Evolutionary conservation across 2,329 filamentous ascomycete species (phyloP).

Genomic region (Colletotrichum zoysiae): DNA sequence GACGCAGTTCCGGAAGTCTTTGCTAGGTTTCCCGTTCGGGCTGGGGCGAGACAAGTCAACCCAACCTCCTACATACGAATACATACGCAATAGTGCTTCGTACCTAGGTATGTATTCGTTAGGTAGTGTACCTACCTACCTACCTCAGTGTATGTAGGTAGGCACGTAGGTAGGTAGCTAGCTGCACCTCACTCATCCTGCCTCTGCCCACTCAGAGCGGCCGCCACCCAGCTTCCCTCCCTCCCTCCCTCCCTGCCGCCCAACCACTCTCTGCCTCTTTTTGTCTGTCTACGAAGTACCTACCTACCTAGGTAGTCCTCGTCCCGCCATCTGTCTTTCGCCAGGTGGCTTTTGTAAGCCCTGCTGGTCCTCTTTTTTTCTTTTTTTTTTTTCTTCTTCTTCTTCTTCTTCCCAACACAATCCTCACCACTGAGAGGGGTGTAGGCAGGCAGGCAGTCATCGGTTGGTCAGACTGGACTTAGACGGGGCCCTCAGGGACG

Average conservation of each 20-base stretch:
- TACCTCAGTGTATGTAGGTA: too few species aligned
- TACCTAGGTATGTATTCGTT: too few species aligned
- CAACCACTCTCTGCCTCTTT: constrained; percentile 34
- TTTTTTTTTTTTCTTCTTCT: constrained; percentile 14
- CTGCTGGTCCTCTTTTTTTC: constrained; percentile 11
- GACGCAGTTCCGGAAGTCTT: constrained; percentile 17
- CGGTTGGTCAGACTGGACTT: constrained; percentile 28
- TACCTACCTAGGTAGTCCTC: neutral
- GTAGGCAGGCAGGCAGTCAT: constrained; percentile 21
- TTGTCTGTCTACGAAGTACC: neutral
- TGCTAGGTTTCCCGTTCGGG: constrained; percentile 33
- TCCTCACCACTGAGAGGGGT: neutral
- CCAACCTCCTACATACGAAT: constrained; percentile 21
- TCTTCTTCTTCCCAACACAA: constrained; percentile 7
- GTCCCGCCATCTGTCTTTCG: constrained; percentile 1
- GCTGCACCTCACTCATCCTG: constrained; percentile 39
- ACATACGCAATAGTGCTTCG: too few species aligned
- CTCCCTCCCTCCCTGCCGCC: constrained; percentile 24
- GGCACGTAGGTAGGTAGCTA: neutral
- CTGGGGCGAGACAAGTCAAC: constrained; percentile 21
- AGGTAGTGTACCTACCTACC: too few species aligned
- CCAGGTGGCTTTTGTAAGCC: constrained; percentile 18
- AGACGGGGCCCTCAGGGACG: constrained; percentile 27
- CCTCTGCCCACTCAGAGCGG: constrained; percentile 37
- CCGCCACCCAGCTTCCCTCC: constrained; percentile 36